Base-by-base conservation (phyloP, 23 red algal genomes). In the Gracilaria domingensis region DNA sequence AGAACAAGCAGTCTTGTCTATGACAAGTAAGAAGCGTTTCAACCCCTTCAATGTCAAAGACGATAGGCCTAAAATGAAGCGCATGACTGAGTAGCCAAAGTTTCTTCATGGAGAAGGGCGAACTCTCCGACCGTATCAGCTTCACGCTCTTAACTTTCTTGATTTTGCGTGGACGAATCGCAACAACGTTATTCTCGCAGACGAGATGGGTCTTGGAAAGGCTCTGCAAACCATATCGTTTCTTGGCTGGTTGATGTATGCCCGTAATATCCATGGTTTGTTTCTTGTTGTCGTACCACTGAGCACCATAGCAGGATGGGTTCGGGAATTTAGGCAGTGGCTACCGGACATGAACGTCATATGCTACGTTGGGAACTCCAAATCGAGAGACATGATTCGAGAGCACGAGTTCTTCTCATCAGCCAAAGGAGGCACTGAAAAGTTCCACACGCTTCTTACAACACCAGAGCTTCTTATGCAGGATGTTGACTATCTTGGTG, bases 141-240 rank as follows among this genome's bases (percentile, higher is more conserved):
- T 98, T 30, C 79, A 84, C 16, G 96, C 91, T 48, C 75, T 98
- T 25, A 98, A 98, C 58, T 98, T 89, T 45, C 79, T 98, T 12
- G 86, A 91, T 2, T 95, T 88, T 79, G 81, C 86, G 8, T 98
- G 96, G 96, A 87, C 88, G 12, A 94, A 98, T 37, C 81, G 87
- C 5, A 80, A 84, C 37, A 98, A 98, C 34, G 92, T 98, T 32
- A 98, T 98, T 75, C 86, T 98, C 34, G 96, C 96, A 8, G 96
- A 98, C 58, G 96, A 98, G 66, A 98, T 98, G 96, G 96, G 96
- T 36, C 74, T 98, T 16, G 96, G 96, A 14, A 98, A 98, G 36
- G 95, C 96, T 16, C 61, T 98, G 59, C 96, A 98, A 62, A 95
- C 96, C 18, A 95, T 98, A 57, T 85, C 87, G 49, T 95, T 95